Percentiles rank a stretch among this genome's conserved stretches.
Conservation (phyloP, 179 eudicot genomes). For the Silene vulgaris region DNA sequence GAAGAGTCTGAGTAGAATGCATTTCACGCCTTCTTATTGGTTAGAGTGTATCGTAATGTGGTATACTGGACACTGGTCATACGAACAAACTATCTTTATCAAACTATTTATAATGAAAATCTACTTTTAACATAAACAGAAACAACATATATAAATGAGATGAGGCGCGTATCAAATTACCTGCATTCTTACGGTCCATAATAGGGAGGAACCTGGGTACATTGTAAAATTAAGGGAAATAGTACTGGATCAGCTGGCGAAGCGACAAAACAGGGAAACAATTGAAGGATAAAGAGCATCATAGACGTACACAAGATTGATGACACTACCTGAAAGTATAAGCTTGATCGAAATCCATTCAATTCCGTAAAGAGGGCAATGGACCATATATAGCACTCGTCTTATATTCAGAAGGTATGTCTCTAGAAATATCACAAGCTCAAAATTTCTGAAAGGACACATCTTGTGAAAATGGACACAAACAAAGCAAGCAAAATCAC, state of each 20-base stretch:
- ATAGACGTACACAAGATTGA: neutral
- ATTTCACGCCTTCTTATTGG: too few species aligned
- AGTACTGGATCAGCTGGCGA: neutral
- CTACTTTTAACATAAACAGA: too few species aligned
- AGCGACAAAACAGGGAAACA: neutral
- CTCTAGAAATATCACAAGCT: neutral
- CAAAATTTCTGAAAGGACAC: neutral
- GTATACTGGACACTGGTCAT: too few species aligned
- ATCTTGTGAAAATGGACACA: neutral
- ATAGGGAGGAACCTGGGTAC: neutral
- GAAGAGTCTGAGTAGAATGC: too few species aligned
- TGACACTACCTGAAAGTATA: neutral
- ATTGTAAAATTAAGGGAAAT: neutral
- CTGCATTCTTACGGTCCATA: neutral
- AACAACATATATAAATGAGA: neutral
- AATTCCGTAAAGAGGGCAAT: neutral
- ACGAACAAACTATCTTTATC: too few species aligned
- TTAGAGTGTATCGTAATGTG: too few species aligned
- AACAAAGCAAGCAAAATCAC: neutral
- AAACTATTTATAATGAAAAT: too few species aligned
- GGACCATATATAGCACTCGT: neutral
- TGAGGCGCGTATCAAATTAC: neutral
- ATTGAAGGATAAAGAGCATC: neutral
- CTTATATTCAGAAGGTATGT: too few species aligned
- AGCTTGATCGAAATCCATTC: neutral